Evolutionary conservation across 305 asterid species (phyloP).

Genomic region (Rubia balearica): DNA sequence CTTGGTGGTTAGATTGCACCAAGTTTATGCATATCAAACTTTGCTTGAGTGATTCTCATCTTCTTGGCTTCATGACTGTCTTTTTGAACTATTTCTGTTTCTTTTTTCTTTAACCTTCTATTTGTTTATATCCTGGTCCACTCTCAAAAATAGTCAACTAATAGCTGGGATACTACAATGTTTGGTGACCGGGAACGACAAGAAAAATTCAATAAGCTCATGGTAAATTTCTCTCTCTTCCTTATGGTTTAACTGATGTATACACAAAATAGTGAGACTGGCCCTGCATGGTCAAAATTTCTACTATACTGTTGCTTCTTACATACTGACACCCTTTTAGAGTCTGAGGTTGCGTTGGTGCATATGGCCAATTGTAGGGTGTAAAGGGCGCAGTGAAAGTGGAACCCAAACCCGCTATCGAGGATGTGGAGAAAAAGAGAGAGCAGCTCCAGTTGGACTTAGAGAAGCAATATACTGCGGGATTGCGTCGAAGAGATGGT

Average conservation of each 20-base stretch:
- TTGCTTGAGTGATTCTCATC: not conserved
- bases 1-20: not conserved
- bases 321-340: constrained; percentile 82
- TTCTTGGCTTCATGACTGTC: not conserved
- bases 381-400: constrained; percentile 68
- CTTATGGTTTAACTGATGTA: constrained; percentile 13
- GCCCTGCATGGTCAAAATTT: not conserved
- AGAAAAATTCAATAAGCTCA: constrained; percentile 96
- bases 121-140: constrained; percentile 31
- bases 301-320: constrained; percentile 18
- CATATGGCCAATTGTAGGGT: constrained; percentile 97
- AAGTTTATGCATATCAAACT: not conserved
- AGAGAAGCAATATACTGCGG: constrained; percentile 96
- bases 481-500: constrained; percentile 91
- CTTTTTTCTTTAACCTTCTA: constrained; percentile 35
- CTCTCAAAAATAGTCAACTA: constrained; percentile 49
- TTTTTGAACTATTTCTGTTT: not conserved
- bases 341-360: constrained; percentile 99
- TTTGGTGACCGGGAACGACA: constrained; percentile 90
- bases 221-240: constrained; percentile 60
- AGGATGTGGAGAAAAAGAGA: constrained; percentile 67
- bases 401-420: constrained; percentile 54
- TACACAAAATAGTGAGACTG: not conserved
- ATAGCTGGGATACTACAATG: constrained; percentile 69
- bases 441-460: constrained; percentile 87